phyloP scores from a whole-genome alignment of 2,329 filamentous ascomycete species.

The Clarireedia hainanense region DNA sequence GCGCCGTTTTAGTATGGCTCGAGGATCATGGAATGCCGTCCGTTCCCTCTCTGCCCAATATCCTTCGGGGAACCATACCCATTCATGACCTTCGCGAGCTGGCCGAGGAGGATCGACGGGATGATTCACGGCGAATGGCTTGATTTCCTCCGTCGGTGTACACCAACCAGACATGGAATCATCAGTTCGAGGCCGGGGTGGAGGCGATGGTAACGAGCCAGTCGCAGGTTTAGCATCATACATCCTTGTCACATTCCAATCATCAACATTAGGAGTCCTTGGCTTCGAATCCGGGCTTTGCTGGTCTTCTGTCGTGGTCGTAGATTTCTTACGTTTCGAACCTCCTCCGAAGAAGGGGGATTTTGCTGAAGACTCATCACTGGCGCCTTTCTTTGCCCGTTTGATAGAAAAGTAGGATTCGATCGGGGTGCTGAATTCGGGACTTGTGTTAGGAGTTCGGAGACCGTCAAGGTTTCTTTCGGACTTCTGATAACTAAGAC shows the following conservation, averaged over 20 bases:
- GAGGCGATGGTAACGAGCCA: neutral
- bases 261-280: neutral
- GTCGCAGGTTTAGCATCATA: constrained; percentile 1
- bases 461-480: neutral
- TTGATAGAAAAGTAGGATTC: neutral
- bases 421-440: neutral
- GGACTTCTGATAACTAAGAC: neutral
- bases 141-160: neutral
- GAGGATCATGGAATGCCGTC: neutral
- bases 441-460: neutral
- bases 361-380: neutral
- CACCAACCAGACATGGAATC: neutral
- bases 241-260: constrained; percentile 7
- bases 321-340: neutral
- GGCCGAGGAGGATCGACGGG: constrained; percentile 44
- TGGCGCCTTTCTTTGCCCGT: neutral
- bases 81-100: constrained; percentile 47
- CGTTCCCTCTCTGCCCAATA: constrained; percentile 54
- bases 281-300: neutral
- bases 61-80: constrained; percentile 56
- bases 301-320: neutral
- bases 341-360: neutral
- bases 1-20: neutral
- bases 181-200: neutral
- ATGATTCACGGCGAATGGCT: neutral